A percentile compares a stretch with the other conserved stretches of the same genome.
These are phyloP conservation scores for Syncephalastrum monosporum DNA, from an alignment of 371 early-diverging fungal species.

Conservation along the genomic window DNA sequence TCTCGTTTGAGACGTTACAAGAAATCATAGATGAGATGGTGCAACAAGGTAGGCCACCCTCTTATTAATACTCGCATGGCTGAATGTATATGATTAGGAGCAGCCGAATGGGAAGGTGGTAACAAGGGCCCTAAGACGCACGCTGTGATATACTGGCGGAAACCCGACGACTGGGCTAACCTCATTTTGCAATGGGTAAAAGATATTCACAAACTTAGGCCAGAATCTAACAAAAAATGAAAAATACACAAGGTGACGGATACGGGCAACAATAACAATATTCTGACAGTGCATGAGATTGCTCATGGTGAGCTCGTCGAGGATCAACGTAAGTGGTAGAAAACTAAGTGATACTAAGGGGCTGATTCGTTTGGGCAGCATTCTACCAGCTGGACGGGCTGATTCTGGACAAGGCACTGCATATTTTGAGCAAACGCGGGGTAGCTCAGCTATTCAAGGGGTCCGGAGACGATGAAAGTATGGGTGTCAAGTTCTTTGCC, in stretches of 20 bases:
- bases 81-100: constrained; percentile 34
- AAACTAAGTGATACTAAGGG: not conserved
- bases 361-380: constrained; percentile 39
- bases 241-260: constrained; percentile 55
- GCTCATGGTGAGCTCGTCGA: constrained; percentile 78
- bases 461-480: constrained; percentile 65
- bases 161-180: constrained; percentile 88
- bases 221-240: not conserved
- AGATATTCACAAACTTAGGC: not conserved
- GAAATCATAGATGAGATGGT: constrained; percentile 75
- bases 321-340: constrained; percentile 55
- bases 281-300: constrained; percentile 83
- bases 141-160: constrained; percentile 82
- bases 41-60: constrained; percentile 51
- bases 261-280: constrained; percentile 73
- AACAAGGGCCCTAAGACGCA: constrained; percentile 49
- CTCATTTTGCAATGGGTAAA: constrained; percentile 80
- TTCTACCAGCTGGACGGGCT: constrained; percentile 73
- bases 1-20: constrained; percentile 62
- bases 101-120: constrained; percentile 75
- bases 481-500: constrained; percentile 85
- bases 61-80: not conserved
- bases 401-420: constrained; percentile 71
- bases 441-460: constrained; percentile 83
- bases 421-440: constrained; percentile 76